phyloP scores from a whole-genome alignment of 2,329 filamentous ascomycete genomes.

The Pyrenochaeta sp. region DNA sequence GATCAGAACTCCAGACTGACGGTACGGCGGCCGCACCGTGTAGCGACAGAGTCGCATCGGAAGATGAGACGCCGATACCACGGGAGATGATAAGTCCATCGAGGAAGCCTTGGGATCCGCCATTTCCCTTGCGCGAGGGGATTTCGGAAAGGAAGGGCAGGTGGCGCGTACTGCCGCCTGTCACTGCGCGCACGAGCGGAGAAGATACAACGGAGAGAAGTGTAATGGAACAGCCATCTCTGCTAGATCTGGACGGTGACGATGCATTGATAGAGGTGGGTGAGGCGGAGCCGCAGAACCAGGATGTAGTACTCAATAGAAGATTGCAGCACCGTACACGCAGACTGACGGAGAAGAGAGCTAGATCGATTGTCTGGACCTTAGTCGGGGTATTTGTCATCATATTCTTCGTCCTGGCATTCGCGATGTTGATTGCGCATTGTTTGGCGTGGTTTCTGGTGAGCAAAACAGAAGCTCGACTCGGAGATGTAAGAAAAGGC shows the following conservation, averaged over 20 bases:
- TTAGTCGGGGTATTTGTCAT: constrained; percentile 12
- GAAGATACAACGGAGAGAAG: background rate
- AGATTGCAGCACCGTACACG: background rate
- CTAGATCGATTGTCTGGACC: constrained; percentile 8
- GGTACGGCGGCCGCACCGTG: constrained; percentile 12
- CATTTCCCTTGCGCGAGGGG: constrained; percentile 22
- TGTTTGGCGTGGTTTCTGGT: constrained; percentile 39
- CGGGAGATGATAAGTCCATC: background rate
- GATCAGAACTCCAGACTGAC: background rate
- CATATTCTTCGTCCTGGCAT: constrained; percentile 24
- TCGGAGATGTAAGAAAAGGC: constrained; percentile 33
- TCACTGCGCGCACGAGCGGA: background rate
- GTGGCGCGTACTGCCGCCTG: constrained; percentile 8
- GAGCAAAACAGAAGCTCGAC: constrained; percentile 37
- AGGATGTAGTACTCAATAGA: background rate
- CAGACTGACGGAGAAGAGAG: background rate
- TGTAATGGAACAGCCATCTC: background rate
- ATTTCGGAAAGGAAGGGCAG: background rate
- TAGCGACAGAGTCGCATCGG: constrained; percentile 9
- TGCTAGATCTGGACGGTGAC: background rate
- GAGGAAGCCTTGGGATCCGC: constrained; percentile 39
- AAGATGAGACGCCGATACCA: background rate
- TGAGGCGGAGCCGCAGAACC: background rate
- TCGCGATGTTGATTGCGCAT: constrained; percentile 35
- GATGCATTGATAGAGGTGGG: background rate